These are phyloP conservation scores for Pythium sp. DNA, from an alignment of 352 stramenopile genomes.

Conservation along the genomic window DNA sequence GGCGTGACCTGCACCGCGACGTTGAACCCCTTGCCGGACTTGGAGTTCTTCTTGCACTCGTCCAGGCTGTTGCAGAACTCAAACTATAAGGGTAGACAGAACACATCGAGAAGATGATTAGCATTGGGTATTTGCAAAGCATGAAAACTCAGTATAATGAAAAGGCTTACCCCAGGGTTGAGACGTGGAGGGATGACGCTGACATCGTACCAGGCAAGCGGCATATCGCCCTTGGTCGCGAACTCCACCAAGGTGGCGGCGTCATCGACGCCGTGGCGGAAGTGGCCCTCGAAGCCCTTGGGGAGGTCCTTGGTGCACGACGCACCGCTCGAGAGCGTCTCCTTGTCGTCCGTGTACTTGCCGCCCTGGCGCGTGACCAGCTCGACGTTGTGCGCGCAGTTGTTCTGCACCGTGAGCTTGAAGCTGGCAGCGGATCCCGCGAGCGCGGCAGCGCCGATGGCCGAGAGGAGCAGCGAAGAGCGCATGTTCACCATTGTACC, in stretches of 20 bases:
- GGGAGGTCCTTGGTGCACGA: constrained; percentile 38
- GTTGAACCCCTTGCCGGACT: constrained; percentile 65
- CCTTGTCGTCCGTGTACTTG: constrained; percentile 44
- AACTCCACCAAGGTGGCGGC: constrained; percentile 66
- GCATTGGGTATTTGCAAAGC: background rate
- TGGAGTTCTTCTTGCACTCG: constrained; percentile 63
- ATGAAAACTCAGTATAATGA: background rate
- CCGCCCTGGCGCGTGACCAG: constrained; percentile 50
- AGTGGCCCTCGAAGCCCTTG: constrained; percentile 68
- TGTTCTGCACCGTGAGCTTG: constrained; percentile 65
- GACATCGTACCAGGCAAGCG: constrained; percentile 67
- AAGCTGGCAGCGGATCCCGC: constrained; percentile 28
- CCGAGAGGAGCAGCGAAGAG: constrained; percentile 21
- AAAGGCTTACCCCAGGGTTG: constrained; percentile 25
- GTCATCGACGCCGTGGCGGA: constrained; percentile 55
- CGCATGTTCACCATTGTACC: constrained; percentile 25
- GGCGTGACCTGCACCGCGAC: constrained; percentile 55
- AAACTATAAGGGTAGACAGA: constrained; percentile 13
- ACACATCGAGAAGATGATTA: background rate
- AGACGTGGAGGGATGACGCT: constrained; percentile 65
- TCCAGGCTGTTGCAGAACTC: constrained; percentile 62
- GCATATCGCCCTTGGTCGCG: constrained; percentile 52
- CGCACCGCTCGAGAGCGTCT: constrained; percentile 35
- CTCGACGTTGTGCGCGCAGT: constrained; percentile 48
- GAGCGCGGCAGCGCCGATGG: constrained; percentile 21